Base-by-base conservation (phyloP, 495 filamentous ascomycete genomes). In the Lasiosphaeriaceae sp. region DNA sequence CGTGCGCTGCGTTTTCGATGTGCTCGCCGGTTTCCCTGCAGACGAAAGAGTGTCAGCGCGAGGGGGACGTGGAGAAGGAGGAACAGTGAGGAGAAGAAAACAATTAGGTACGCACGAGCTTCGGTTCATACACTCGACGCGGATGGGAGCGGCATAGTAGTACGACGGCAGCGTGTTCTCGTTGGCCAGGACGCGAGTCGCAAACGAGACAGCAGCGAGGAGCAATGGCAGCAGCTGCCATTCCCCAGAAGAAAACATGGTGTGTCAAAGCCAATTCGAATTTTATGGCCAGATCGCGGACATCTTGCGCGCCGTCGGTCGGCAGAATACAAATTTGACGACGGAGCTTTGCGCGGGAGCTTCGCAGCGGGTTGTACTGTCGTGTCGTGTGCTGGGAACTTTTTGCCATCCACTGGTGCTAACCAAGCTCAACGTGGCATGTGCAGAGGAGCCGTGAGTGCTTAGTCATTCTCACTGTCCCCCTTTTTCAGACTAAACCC, bases 1-100 rank as follows among this genome's bases (percentile, higher is more conserved):
- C 85, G 60, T 93, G 90, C 45, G 83, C 75, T 19, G 79, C 75
- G 67, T 94, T 85, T 55, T 85, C 84, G 67, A 98, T 88, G 82
- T 98, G 82, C 62, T 85, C 83, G 62, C 83, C 83, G 3, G 80
- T 85, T 55, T 86, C 83, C 56, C 83, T 86, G 58, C 3, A 12
- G 11, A 11, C 3, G 16, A 12, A 11, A 9, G 16, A 29, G 19
- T 29, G 48, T 44, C 17, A 52, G 26, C 21, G 34, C 11, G 20
- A 31, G 26, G 9, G n/a, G n/a, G n/a, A n/a, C n/a, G n/a, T n/a
- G n/a, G 12, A 5, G 11, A 31, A 34, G 21, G 50, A n/a, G 17
- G 23, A 31, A 8, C n/a, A n/a, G n/a, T n/a, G n/a, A 46, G 44
- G 21, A 58, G 43, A 50, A 24, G 19, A 50, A 26, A 44, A 35